These are phyloP conservation scores for Pythium scleroteichum DNA, from an alignment of 352 stramenopile species.

Conservation along the genomic window DNA sequence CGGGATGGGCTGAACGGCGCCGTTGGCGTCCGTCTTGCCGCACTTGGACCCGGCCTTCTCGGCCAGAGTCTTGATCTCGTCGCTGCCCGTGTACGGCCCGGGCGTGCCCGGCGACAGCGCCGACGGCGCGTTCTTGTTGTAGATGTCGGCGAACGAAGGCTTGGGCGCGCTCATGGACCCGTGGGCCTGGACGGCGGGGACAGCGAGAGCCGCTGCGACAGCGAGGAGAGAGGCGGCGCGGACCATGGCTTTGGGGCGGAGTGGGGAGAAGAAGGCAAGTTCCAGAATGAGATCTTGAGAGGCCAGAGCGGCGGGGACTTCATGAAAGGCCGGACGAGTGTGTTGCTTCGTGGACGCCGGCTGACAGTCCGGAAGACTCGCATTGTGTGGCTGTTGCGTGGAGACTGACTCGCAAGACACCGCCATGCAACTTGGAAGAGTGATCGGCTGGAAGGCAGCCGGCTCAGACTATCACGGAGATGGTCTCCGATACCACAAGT, in stretches of 20 bases:
- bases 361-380: too few relatives aligned
- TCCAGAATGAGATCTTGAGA: slow-evolving; percentile 18
- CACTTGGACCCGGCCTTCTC: slow-evolving; percentile 36
- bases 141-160: slow-evolving; percentile 17
- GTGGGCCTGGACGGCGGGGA: slow-evolving; percentile 15
- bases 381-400: too few relatives aligned
- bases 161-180: slow-evolving; percentile 16
- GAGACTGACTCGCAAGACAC: too few relatives aligned
- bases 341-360: too few relatives aligned
- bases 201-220: background rate
- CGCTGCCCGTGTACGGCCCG: slow-evolving; percentile 33
- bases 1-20: slow-evolving; percentile 27
- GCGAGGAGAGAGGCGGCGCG: slow-evolving; percentile 1
- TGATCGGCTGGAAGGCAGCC: too few relatives aligned
- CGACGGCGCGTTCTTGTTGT: slow-evolving; percentile 24
- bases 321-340: too few relatives aligned
- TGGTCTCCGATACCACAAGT: too few relatives aligned
- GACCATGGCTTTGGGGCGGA: background rate
- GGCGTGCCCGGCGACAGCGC: slow-evolving; percentile 18
- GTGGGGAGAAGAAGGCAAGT: slow-evolving; percentile 4
- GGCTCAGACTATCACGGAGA: too few relatives aligned
- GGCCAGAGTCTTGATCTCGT: slow-evolving; percentile 33
- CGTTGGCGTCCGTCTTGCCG: slow-evolving; percentile 36
- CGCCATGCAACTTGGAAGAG: too few relatives aligned
- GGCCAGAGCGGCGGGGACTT: too few relatives aligned